phyloP scores from a whole-genome alignment of 2,329 filamentous ascomycete genomes.

The Trichoderma polysporum region DNA sequence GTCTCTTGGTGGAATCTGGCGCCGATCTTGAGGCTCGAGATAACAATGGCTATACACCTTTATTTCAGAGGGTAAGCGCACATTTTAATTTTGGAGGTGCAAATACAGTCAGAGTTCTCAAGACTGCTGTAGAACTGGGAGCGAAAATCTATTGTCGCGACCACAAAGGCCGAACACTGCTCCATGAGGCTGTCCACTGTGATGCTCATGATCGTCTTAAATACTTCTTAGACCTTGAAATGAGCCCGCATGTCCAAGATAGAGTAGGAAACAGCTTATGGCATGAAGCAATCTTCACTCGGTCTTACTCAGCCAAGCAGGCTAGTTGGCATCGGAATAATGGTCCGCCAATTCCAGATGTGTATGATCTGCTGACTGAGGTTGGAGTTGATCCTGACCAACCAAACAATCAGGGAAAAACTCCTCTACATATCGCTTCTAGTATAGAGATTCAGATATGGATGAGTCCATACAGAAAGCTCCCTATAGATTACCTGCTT shows the following conservation, averaged over 20 bases:
- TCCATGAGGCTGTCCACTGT: constrained; percentile 22
- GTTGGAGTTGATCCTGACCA: constrained; percentile 21
- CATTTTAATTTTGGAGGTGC: not conserved
- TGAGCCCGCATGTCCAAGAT: constrained; percentile 21
- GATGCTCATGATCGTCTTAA: constrained; percentile 5
- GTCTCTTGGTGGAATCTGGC: constrained; percentile 24
- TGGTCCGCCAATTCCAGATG: not conserved
- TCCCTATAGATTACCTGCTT: not conserved
- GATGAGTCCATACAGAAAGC: not conserved
- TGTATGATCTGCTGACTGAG: constrained; percentile 22
- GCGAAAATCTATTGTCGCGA: constrained; percentile 22
- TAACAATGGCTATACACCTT: constrained; percentile 21
- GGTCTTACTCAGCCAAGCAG: not conserved
- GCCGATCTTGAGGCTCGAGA: constrained; percentile 27
- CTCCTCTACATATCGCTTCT: constrained; percentile 26
- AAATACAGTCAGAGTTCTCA: constrained; percentile 6
- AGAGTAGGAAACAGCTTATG: constrained; percentile 25
- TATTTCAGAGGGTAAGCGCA: constrained; percentile 19
- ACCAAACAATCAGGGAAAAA: constrained; percentile 26
- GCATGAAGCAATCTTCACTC: constrained; percentile 24
- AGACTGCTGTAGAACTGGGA: constrained; percentile 21
- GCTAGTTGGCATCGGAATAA: not conserved
- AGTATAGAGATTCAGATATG: not conserved
- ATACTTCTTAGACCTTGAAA: constrained; percentile 17
- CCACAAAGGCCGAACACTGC: constrained; percentile 21